These are phyloP conservation scores for Zygosaccharomyces gambellarensis DNA, from an alignment of 805 yeast genomes.

Conservation along the genomic window DNA sequence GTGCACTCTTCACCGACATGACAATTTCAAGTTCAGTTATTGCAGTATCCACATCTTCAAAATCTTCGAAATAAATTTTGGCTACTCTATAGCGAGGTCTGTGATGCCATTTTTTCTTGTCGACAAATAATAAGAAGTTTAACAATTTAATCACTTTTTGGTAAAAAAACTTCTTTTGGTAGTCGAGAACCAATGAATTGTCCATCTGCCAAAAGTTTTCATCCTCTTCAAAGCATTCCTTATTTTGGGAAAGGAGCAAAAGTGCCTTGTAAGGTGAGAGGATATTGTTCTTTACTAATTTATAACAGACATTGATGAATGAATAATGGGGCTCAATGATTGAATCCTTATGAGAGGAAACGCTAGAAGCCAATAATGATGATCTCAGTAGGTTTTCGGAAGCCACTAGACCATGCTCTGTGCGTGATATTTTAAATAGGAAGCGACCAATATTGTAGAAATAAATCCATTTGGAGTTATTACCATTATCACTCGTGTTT, in stretches of 20 bases:
- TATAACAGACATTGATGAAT: slow-evolving; percentile 53
- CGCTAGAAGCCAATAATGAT: slow-evolving; percentile 38
- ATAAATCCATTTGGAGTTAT: slow-evolving; percentile 53
- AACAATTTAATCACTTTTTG: slow-evolving; percentile 43
- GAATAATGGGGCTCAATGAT: slow-evolving; percentile 76
- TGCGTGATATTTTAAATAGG: slow-evolving; percentile 44
- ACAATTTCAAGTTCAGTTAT: slow-evolving; percentile 57
- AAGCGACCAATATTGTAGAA: slow-evolving; percentile 56
- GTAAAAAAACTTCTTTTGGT: slow-evolving; percentile 33
- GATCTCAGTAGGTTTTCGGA: slow-evolving; percentile 40
- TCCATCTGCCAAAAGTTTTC: slow-evolving; percentile 25
- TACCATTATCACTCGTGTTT: slow-evolving; percentile 15
- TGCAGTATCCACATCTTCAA: slow-evolving; percentile 51
- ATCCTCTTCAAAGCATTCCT: slow-evolving; percentile 24
- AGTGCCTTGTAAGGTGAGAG: slow-evolving; percentile 40
- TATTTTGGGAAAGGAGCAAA: slow-evolving; percentile 37
- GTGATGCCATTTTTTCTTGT: slow-evolving; percentile 90
- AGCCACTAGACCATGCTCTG: slow-evolving; percentile 13
- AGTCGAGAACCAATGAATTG: slow-evolving; percentile 9
- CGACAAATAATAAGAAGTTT: slow-evolving; percentile 46
- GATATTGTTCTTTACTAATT: slow-evolving; percentile 41
- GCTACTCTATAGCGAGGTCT: slow-evolving; percentile 74
- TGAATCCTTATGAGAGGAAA: slow-evolving; percentile 43
- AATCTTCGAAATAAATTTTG: slow-evolving; percentile 50
- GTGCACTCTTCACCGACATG: slow-evolving; percentile 59